Base-by-base conservation (phyloP, 2,329 filamentous ascomycete genomes). In the Pestalotiopsis sp. region DNA sequence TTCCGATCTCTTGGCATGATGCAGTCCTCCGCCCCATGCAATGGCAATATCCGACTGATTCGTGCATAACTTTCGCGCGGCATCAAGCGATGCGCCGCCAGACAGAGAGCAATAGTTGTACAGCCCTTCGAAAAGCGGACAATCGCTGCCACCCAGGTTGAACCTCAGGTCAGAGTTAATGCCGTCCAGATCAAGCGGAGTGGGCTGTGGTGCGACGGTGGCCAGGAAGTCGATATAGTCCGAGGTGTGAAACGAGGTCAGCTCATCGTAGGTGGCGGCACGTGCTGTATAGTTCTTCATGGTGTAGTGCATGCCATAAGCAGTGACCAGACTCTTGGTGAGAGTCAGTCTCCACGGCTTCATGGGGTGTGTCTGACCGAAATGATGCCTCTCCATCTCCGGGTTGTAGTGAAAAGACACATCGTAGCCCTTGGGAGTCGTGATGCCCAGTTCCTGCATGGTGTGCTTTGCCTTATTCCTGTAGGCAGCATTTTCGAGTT, bases 371-470 rank as follows among this genome's bases (percentile, higher is more conserved):
- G 93, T 95, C 82, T 93, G 92, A 72, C 96, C 96, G 79, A 99
- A 99, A 80, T 99, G 96, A 81, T 98, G 95, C 78, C 93, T 92
- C 82, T 99, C 96, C 79, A 98, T 97, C 69, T 93, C 91, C 1
- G 95, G 93, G 76, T 98, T 98, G 82, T 94, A 94, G 80, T 99
- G 96, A 81, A 95, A 98, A 11, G 95, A 98, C 61, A 99, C 95
- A 39, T 88, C 94, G 82, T 97, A 95, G 73, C 94, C 95, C 77
- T 92, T 91, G 1, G 95, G 95, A 45, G 90, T 88, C 65, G 90
- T 89, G 76, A 98, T 93, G 73, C 90, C 91, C 80, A 93, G 87
- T 65, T 87, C 84, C 69, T 86, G 82, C 27, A 87, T 87, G 25
- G 84, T 80, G 66, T 84, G 85, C 77, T 87, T 87, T 79, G 87